Percentiles rank a stretch among this genome's conserved stretches.
These are phyloP conservation scores for Leishmania tarentolae DNA, from an alignment of 208 protist species.

Conservation along the genomic window DNA sequence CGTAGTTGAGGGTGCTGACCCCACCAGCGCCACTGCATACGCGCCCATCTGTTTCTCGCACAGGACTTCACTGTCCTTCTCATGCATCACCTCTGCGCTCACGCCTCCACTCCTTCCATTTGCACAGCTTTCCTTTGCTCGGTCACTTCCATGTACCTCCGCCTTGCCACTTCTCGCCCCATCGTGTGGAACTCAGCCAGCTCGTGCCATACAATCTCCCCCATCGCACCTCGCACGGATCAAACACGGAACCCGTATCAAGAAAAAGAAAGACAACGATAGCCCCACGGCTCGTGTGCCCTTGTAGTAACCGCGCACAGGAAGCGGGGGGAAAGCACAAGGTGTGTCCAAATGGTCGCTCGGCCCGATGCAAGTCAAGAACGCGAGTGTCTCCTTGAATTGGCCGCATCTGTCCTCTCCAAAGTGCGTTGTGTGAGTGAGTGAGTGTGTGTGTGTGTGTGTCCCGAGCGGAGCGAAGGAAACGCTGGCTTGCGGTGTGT, in stretches of 20 bases:
- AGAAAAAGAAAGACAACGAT: neutral
- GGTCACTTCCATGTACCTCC: neutral
- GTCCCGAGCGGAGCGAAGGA: neutral
- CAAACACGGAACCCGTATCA: neutral
- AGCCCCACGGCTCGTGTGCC: no score
- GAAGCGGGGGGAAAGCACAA: neutral
- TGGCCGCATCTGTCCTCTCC: neutral
- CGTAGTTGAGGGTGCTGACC: neutral
- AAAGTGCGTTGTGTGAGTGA: neutral
- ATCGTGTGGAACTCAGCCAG: neutral
- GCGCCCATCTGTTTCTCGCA: no score
- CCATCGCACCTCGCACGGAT: neutral
- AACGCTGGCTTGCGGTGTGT: neutral
- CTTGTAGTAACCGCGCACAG: neutral
- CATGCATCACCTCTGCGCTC: neutral
- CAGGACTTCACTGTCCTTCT: neutral
- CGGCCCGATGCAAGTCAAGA: neutral
- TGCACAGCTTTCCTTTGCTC: neutral
- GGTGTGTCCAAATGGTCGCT: neutral
- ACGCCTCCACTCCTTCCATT: neutral
- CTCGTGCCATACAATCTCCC: neutral
- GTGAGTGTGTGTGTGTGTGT: neutral
- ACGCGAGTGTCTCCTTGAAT: neutral
- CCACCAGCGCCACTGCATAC: no score
- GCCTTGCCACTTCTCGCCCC: neutral